Base-by-base conservation (phyloP, 768 basidiomycete genomes). In the Dendrothele bispora region DNA sequence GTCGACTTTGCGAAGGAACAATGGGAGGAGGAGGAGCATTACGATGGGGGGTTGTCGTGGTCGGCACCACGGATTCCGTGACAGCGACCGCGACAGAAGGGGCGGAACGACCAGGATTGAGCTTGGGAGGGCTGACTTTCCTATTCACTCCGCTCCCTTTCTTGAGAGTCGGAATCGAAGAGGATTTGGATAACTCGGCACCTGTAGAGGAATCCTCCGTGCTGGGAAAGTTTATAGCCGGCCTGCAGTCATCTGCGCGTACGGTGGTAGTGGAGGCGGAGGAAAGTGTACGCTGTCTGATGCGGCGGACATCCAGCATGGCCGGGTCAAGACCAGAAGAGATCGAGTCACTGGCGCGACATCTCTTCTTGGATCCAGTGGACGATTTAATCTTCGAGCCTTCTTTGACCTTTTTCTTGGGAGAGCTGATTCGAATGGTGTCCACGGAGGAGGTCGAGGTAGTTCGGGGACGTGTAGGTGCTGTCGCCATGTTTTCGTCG, bases 21-120 rank as follows among this genome's bases (percentile, higher is more conserved):
- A 47, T 27, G 12, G 46, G 46, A 47, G 46, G 46, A 15, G 46
- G 46, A 20, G 46, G 46, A 22, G 46, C 46, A 21, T 47, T 28
- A 17, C 46, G 36, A 14, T 39, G 26, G 15, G 46, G n/a, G 15
- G 25, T 27, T 27, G 41, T 24, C 14, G 41, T 15, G 5, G 24
- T n/a, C 7, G 26, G 5, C 14, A 27, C 26, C 30, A 18, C 11
- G 20, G 41, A 15, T n/a, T 5, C 7, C 8, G 10, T 25, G 14
- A 15, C 25, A 27, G 25, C 24, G 12, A 5, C 14, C 26, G 14
- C 30, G 22, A 12, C 22, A 17, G 41, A 5, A 14, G 46, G 46
- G 17, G 46, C 36, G 21, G 37, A n/a, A 38, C 37, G 37, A 7
- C 46, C 46, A 1, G 46, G 45, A 26, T 46, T 46, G n/a, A 46